Conservation (phyloP, 805 yeast genomes). For the Scheffersomyces coipomensis region DNA sequence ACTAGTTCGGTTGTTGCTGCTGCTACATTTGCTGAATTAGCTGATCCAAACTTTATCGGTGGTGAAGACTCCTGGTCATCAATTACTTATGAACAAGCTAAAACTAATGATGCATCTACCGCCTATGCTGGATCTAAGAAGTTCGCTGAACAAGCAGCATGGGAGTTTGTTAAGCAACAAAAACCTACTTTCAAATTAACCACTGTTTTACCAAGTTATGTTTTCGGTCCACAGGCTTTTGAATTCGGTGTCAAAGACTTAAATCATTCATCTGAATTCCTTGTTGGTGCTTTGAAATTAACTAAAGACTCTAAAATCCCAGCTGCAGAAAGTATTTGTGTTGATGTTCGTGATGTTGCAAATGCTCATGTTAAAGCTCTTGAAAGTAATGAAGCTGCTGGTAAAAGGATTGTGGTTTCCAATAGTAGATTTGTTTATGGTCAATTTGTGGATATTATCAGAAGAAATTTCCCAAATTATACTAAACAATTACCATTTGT, state of each 20-base stretch:
- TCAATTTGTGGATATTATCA: conserved; percentile 27
- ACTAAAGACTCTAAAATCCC: too few species aligned
- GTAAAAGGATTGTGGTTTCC: conserved; percentile 27
- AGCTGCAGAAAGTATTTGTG: conserved; percentile 11
- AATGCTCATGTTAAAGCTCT: conserved; percentile 29
- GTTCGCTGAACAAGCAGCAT: conserved; percentile 26
- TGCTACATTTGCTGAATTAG: not conserved
- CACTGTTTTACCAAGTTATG: conserved; percentile 18
- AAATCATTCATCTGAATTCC: too few species aligned
- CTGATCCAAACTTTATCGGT: conserved; percentile 15
- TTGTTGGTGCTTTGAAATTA: too few species aligned
- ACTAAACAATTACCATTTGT: conserved; percentile 44
- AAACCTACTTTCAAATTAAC: conserved; percentile 16
- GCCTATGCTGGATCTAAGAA: conserved; percentile 23
- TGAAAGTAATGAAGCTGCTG: conserved; percentile 14
- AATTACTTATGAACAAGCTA: conserved; percentile 29
- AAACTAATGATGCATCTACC: conserved; percentile 10
- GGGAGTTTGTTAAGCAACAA: conserved; percentile 23
- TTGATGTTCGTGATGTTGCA: conserved; percentile 20
- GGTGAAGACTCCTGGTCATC: conserved; percentile 39
- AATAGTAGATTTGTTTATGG: conserved; percentile 19
- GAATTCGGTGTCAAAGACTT: conserved; percentile 2
- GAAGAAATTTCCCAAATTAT: conserved; percentile 41
- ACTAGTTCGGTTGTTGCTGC: conserved; percentile 55
- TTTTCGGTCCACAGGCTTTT: conserved; percentile 24